Conservation (phyloP, 805 yeast species). For the Dipodascus albidus region DNA sequence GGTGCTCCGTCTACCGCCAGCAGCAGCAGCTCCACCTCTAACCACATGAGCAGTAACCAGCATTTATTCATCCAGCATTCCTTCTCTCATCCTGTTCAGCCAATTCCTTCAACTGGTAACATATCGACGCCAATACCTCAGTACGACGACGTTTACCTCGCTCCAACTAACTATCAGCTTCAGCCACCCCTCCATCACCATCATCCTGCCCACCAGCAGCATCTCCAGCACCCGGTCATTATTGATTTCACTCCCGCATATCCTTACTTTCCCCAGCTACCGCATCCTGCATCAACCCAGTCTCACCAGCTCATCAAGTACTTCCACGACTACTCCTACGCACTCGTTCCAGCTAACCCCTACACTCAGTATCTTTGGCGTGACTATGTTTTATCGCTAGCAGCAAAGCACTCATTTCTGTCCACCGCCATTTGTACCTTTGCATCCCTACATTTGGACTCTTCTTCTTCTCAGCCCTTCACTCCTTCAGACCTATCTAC, state of each 20-base stretch:
- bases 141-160: neutral
- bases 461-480: neutral
- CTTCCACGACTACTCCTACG: neutral
- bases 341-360: neutral
- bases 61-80: neutral
- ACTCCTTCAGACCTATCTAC: neutral
- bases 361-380: neutral
- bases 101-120: neutral
- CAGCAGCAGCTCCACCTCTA: neutral
- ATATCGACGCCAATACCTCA: neutral
- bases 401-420: neutral
- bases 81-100: neutral
- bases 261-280: neutral
- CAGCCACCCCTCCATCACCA: neutral
- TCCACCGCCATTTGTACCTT: conserved; percentile 1
- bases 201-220: neutral
- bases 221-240: too few species aligned
- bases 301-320: neutral
- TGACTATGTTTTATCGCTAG: neutral
- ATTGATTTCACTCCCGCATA: neutral
- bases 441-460: neutral
- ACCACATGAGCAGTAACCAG: neutral
- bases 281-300: neutral
- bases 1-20: neutral
- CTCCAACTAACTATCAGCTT: neutral